These are phyloP conservation scores for Triangularia verruculosa DNA, from an alignment of 2,329 filamentous ascomycete genomes.

Conservation along the genomic window DNA sequence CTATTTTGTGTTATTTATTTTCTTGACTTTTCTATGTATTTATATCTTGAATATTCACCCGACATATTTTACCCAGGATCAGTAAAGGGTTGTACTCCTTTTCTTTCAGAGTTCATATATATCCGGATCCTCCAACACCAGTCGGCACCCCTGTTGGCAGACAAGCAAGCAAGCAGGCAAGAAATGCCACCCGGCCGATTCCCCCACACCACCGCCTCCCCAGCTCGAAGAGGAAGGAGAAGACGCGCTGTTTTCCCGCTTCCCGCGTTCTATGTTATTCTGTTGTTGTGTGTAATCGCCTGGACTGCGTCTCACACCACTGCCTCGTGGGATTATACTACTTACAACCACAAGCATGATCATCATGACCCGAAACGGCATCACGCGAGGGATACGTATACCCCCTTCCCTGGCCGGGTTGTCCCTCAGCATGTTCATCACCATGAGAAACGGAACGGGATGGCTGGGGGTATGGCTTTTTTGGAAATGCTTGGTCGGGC, in stretches of 20 bases:
- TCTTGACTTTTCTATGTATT: neutral
- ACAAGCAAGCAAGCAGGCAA: neutral
- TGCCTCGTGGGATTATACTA: neutral
- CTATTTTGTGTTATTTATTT: neutral
- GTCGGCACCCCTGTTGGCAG: neutral
- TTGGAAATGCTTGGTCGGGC: neutral
- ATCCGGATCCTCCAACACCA: no score
- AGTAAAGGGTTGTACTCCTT: no score
- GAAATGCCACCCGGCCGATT: neutral
- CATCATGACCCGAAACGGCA: neutral
- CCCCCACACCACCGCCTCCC: neutral
- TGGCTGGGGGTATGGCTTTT: neutral
- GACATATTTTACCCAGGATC: no score
- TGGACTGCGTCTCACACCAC: neutral
- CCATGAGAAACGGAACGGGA: neutral
- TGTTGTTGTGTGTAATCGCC: neutral
- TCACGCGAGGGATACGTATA: neutral
- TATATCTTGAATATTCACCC: no score
- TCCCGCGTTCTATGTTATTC: neutral
- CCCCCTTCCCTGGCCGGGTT: neutral
- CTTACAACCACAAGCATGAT: neutral
- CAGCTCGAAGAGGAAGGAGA: neutral
- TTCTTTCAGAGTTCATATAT: no score
- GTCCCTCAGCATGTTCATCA: neutral
- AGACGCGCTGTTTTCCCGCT: neutral